phyloP scores from a whole-genome alignment of 768 basidiomycete species.

The Sarcomyxa edulis region DNA sequence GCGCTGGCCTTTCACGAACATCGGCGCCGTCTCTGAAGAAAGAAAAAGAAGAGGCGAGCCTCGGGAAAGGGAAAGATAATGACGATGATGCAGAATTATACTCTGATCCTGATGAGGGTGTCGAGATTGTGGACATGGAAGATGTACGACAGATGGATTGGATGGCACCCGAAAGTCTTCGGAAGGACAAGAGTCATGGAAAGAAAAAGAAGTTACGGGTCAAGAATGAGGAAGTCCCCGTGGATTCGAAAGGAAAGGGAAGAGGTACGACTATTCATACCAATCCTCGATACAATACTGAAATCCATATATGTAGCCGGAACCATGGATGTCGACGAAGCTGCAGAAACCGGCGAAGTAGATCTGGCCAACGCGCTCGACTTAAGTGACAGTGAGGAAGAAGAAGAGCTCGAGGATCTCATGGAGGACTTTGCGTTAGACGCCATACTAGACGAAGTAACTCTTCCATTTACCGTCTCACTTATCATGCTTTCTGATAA shows the following conservation, averaged over 20 bases:
- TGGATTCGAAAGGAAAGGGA: constrained; percentile 12
- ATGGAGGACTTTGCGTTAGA: constrained; percentile 60
- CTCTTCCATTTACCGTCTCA: constrained; percentile 8
- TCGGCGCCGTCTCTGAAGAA: constrained; percentile 47
- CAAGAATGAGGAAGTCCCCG: constrained; percentile 41
- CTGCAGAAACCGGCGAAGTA: constrained; percentile 23
- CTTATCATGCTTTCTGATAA: constrained; percentile 2
- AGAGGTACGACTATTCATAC: constrained; percentile 21
- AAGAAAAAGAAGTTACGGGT: constrained; percentile 29
- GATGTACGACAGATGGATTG: constrained; percentile 75
- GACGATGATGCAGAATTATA: constrained; percentile 64
- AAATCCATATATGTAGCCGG: constrained; percentile 3
- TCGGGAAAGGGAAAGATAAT: constrained; percentile 17
- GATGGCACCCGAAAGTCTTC: constrained; percentile 80
- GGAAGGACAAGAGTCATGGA: constrained; percentile 33
- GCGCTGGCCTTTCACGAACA: constrained; percentile 44
- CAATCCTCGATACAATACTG: background rate
- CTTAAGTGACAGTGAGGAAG: constrained; percentile 72
- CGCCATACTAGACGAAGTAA: constrained; percentile 34
- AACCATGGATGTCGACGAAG: constrained; percentile 3
- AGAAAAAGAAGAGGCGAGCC: constrained; percentile 25
- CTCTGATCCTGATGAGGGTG: constrained; percentile 84
- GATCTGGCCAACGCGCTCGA: constrained; percentile 59
- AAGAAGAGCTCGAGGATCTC: constrained; percentile 75
- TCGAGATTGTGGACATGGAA: constrained; percentile 83